Percentiles rank a stretch among this genome's conserved stretches.
phyloP scores from a whole-genome alignment of 2,329 filamentous ascomycete species.

The Ophiostoma pallidulum region DNA sequence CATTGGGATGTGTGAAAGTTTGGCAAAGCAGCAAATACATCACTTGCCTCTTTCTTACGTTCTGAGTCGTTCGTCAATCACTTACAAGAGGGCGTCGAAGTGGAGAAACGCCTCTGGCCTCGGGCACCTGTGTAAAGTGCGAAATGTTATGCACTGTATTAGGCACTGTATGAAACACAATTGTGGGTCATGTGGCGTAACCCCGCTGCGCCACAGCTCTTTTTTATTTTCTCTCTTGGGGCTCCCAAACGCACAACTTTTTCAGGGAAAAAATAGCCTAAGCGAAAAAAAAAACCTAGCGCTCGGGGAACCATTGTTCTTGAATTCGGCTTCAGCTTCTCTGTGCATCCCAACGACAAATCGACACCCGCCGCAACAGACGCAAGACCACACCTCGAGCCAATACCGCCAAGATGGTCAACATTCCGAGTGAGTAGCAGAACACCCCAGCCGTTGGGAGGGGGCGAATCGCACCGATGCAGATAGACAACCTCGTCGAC shows the following conservation, averaged over 20 bases:
- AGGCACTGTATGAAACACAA: too few relatives aligned
- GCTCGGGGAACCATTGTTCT: not conserved
- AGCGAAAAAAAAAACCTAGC: constrained; percentile 3
- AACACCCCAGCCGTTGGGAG: not conserved
- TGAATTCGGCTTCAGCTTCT: not conserved
- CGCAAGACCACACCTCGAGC: constrained; percentile 9
- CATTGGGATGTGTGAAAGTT: too few relatives aligned
- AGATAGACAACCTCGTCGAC: not conserved
- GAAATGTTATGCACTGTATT: too few relatives aligned
- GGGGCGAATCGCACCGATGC: not conserved
- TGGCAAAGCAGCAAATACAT: too few relatives aligned
- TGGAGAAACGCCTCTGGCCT: too few relatives aligned
- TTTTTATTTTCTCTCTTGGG: constrained; percentile 5
- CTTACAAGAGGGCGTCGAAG: too few relatives aligned
- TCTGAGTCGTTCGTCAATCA: too few relatives aligned
- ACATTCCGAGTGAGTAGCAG: constrained; percentile 54
- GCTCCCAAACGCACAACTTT: constrained; percentile 14
- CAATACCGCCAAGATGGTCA: constrained; percentile 47
- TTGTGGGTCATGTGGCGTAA: too few relatives aligned
- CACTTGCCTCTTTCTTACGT: too few relatives aligned
- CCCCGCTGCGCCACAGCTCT: not conserved
- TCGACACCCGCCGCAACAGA: constrained; percentile 10
- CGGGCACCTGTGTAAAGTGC: too few relatives aligned
- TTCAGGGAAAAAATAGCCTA: constrained; percentile 11
- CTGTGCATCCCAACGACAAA: constrained; percentile 9